phyloP scores from a whole-genome alignment of 2,329 filamentous ascomycete species.

The Cadophora malorum region DNA sequence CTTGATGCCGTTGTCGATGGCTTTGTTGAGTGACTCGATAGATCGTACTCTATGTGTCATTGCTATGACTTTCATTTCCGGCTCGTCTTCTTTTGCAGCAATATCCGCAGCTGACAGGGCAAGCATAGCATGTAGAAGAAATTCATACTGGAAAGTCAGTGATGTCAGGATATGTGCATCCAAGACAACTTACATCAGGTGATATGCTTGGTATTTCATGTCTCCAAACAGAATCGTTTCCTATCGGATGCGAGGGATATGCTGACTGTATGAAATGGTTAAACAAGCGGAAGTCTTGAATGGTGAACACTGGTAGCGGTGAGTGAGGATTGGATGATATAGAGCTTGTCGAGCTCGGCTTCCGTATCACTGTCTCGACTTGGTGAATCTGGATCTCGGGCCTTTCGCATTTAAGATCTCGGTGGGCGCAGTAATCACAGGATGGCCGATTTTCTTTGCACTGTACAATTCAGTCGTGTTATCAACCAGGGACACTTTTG shows the following conservation, averaged over 20 bases:
- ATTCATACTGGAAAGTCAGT: constrained; percentile 58
- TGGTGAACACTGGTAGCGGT: constrained; percentile 60
- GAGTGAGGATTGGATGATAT: constrained; percentile 39
- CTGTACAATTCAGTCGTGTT: constrained; percentile 45
- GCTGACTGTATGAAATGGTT: constrained; percentile 68
- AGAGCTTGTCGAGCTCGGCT: constrained; percentile 15
- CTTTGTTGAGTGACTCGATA: constrained; percentile 57
- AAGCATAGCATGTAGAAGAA: constrained; percentile 73
- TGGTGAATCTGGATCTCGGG: constrained; percentile 59
- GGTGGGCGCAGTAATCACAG: constrained; percentile 69
- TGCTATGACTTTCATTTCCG: constrained; percentile 52
- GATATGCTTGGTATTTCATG: constrained; percentile 72
- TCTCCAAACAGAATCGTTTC: constrained; percentile 70
- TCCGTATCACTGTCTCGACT: constrained; percentile 40
- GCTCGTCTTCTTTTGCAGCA: constrained; percentile 49
- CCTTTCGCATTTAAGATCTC: constrained; percentile 69
- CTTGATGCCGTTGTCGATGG: constrained; percentile 47
- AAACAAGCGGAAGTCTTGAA: constrained; percentile 72
- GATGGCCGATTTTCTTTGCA: constrained; percentile 69
- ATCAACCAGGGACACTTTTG: not conserved
- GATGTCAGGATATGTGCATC: not conserved
- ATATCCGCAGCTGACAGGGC: constrained; percentile 72
- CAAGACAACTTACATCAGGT: constrained; percentile 58
- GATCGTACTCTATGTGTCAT: constrained; percentile 71
- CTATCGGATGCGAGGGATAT: constrained; percentile 69